A percentile compares a stretch with the other conserved stretches of the same genome.
Evolutionary conservation across 2,329 filamentous ascomycete species (phyloP).

Genomic region (Diaporthe citri): DNA sequence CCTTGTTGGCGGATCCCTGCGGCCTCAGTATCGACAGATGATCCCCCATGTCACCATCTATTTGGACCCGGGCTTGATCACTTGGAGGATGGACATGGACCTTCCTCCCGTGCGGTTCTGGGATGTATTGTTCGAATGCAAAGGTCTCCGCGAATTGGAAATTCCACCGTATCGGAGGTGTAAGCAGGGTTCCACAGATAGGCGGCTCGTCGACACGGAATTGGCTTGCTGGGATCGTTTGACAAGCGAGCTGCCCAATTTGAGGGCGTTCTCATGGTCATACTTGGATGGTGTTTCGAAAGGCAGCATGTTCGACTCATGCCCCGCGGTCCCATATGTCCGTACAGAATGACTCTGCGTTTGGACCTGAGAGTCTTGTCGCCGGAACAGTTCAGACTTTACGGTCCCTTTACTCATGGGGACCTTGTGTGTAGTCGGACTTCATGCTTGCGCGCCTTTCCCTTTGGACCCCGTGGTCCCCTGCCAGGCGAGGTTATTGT

Average conservation of each 20-base stretch:
- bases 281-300: neutral
- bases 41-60: neutral
- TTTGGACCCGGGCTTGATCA: neutral
- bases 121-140: neutral
- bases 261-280: neutral
- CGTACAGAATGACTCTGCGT: too few species aligned
- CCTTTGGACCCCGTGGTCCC: neutral
- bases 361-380: neutral
- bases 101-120: neutral
- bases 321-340: neutral
- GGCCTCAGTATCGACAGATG: neutral
- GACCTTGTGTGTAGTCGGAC: fast-evolving
- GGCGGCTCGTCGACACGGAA: neutral
- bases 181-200: fast-evolving
- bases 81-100: too few species aligned
- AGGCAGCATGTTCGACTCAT: neutral
- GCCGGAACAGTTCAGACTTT: neutral
- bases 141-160: neutral
- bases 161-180: neutral
- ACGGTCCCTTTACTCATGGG: neutral
- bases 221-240: neutral
- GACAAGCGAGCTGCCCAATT: neutral
- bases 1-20: neutral
- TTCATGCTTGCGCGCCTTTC: fast-evolving
- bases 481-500: neutral